Evolutionary conservation across 495 filamentous ascomycete species (phyloP), one percentile per base, ranked within the genome.

Genomic region (Trichoderma erinaceum): DNA sequence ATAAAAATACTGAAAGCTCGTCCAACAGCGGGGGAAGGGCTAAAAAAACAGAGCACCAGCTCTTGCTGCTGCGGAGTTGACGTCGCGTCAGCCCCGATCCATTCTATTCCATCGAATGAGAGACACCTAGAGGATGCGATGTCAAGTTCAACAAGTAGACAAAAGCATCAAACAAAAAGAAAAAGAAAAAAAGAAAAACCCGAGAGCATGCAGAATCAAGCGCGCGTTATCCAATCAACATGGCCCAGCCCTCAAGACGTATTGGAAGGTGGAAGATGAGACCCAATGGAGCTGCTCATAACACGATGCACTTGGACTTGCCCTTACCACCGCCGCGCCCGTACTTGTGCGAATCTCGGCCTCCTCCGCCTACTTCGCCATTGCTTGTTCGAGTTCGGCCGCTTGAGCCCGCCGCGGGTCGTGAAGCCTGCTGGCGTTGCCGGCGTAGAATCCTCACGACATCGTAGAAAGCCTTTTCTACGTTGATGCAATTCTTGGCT

Each of bases 401-500:
- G 58, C 75, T 72, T 29, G 75, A 69, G 66, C 75, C 78, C 25
- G 77, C 74, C 64, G 76, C 67, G 29, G 79, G 75, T 32, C 80
- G 77, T 10, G 78, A 65, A 44, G 77, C 81, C 63, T 79, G 74
- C 77, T 92, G 88, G 70, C 90, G 86, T 77, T 97, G 93, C 69
- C 88, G 85, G 69, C 94, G 88, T 67, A 98, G 80, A 73, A 93
- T 90, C 68, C 96, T 85, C 27, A 99, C 95, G 15, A 99, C 96
- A 72, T 99, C 95, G 79, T 97, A 97, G 75, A 99, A 99, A 3
- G 95, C 96, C 82, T 94, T 97, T 75, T 99, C 95, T 32, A 99
- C 95, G 74, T 99, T 98, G 81, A 97, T 92, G 82, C 95, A 97
- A 74, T 97, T 97, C 82, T 98, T 97, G n/a, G 95, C 95, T 16